A percentile compares a stretch with the other conserved stretches of the same genome.
Conservation (phyloP, 2,329 filamentous ascomycete genomes). For the Annulohypoxylon truncatum region DNA sequence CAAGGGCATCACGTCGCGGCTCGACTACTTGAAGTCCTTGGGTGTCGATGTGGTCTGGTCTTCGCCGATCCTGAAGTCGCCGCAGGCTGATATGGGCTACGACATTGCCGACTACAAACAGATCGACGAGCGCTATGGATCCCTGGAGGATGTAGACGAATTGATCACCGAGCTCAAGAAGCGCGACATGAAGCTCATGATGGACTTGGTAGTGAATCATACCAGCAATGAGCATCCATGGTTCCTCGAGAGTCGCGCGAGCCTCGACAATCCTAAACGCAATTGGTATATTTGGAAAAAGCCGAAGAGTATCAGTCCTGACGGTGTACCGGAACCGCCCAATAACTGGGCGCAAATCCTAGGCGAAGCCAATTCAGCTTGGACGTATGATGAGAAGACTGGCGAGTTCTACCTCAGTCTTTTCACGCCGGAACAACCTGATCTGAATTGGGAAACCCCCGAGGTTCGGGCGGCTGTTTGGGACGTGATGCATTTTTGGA, state of each 20-base stretch:
- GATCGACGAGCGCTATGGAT: conserved; percentile 74
- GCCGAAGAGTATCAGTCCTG: conserved; percentile 62
- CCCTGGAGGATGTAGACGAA: conserved; percentile 71
- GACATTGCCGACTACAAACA: conserved; percentile 76
- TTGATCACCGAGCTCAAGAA: conserved; percentile 70
- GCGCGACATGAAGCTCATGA: conserved; percentile 75
- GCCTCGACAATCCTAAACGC: conserved; percentile 70
- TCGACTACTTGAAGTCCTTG: conserved; percentile 70
- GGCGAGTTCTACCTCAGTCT: conserved; percentile 82
- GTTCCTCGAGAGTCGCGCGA: conserved; percentile 75
- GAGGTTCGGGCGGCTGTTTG: conserved; percentile 77
- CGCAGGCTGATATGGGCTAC: conserved; percentile 77
- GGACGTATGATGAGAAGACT: conserved; percentile 79
- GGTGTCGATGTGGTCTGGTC: conserved; percentile 75
- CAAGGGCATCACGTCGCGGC: conserved; percentile 70
- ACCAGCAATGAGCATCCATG: conserved; percentile 77
- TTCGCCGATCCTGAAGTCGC: conserved; percentile 73
- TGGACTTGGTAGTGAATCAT: conserved; percentile 84
- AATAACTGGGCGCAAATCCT: conserved; percentile 80
- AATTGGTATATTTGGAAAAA: conserved; percentile 74
- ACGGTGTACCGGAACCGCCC: conserved; percentile 74
- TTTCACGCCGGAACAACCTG: conserved; percentile 80
- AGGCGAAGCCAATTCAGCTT: conserved; percentile 67
- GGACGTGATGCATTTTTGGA: conserved; percentile 82
- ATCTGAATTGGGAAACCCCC: conserved; percentile 86